Evolutionary conservation across 805 yeast species (phyloP).

Genomic region (Lachancea thermotolerans): DNA sequence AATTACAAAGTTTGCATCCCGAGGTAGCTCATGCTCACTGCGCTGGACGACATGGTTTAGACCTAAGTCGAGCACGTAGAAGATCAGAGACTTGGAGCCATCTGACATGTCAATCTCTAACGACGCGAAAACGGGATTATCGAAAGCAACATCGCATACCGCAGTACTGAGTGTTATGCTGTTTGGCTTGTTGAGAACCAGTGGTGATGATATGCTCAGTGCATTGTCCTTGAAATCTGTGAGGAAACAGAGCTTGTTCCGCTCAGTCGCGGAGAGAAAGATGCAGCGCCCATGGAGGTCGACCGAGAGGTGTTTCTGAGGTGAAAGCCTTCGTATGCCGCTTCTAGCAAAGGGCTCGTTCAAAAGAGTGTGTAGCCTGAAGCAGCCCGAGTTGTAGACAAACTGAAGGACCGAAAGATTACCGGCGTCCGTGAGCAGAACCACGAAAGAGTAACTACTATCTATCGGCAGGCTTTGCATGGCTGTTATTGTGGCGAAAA

Average conservation of each 20-base stretch:
- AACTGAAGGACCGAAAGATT: constrained; percentile 50
- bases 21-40: constrained; percentile 32
- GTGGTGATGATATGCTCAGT: constrained; percentile 57
- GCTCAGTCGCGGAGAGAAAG: constrained; percentile 66
- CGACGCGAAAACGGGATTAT: constrained; percentile 79
- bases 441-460: constrained; percentile 53
- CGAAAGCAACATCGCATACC: constrained; percentile 69
- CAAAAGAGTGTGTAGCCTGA: constrained; percentile 38
- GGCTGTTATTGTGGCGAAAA: constrained; percentile 53
- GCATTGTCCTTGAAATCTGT: constrained; percentile 45
- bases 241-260: constrained; percentile 63
- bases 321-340: constrained; percentile 67
- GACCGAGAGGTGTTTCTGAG: constrained; percentile 63
- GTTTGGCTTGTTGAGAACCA: constrained; percentile 54
- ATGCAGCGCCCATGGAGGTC: constrained; percentile 71
- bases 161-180: constrained; percentile 46
- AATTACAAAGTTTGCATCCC: constrained; percentile 41
- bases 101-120: constrained; percentile 55
- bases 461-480: constrained; percentile 46
- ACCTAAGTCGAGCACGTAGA: constrained; percentile 82
- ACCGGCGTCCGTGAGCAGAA: constrained; percentile 77
- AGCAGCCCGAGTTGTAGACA: constrained; percentile 27
- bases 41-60: constrained; percentile 64
- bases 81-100: constrained; percentile 40
- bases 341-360: constrained; percentile 68